These are phyloP conservation scores for Mucor indicus DNA, from an alignment of 371 early-diverging fungal genomes.

Conservation along the genomic window DNA sequence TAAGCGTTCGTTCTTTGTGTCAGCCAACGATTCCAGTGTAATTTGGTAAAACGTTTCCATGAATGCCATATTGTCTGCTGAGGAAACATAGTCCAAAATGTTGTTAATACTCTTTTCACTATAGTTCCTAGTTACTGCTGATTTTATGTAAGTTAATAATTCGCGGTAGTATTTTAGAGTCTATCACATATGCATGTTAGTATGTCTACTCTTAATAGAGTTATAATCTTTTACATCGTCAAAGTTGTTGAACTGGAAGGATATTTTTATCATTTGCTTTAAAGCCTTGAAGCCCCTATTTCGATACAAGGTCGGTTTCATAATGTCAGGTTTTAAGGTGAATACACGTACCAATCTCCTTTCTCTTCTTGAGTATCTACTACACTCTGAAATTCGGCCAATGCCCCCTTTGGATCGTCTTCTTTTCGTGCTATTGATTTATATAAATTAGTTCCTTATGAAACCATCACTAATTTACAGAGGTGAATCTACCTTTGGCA, in stretches of 20 bases:
- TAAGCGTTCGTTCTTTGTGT: slow-evolving; percentile 83
- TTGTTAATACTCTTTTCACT: slow-evolving; percentile 96
- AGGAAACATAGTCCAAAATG: slow-evolving; percentile 83
- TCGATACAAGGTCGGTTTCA: neutral
- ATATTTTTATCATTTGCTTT: slow-evolving; percentile 92
- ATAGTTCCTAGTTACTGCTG: slow-evolving; percentile 87
- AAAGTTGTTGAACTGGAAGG: slow-evolving; percentile 64
- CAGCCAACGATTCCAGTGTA: slow-evolving; percentile 73
- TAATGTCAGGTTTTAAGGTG: neutral
- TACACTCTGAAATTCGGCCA: slow-evolving; percentile 78
- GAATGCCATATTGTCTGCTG: slow-evolving; percentile 69
- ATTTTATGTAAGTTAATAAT: slow-evolving; percentile 77
- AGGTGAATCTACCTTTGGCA: slow-evolving; percentile 72
- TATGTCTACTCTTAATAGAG: too few species aligned
- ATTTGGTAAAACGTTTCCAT: slow-evolving; percentile 84
- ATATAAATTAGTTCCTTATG: too few species aligned
- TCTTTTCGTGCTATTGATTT: slow-evolving; percentile 62
- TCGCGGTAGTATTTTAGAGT: slow-evolving; percentile 74
- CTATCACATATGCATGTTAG: slow-evolving; percentile 27
- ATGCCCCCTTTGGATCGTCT: slow-evolving; percentile 77
- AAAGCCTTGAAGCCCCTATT: slow-evolving; percentile 92
- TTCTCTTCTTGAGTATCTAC: slow-evolving; percentile 80
- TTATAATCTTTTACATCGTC: slow-evolving; percentile 60
- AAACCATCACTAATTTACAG: neutral
- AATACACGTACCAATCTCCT: slow-evolving; percentile 79